Conservation (phyloP, 2,329 filamentous ascomycete genomes). For the Ascochyta fabae region DNA sequence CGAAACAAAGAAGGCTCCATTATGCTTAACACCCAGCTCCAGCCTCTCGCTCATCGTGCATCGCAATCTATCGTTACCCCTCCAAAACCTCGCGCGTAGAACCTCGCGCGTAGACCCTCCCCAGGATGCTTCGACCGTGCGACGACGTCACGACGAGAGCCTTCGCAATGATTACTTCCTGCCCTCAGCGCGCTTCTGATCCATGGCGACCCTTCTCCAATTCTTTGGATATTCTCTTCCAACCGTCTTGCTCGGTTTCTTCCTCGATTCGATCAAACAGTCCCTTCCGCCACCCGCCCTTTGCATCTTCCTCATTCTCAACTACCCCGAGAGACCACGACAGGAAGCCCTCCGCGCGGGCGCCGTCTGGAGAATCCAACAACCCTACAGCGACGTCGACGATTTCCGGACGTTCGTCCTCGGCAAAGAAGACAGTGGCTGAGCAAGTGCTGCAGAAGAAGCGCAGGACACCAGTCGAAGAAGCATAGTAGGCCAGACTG, state of each 20-base stretch:
- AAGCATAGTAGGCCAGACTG: constrained; percentile 54
- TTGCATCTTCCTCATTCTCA: constrained; percentile 39
- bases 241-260: constrained; percentile 46
- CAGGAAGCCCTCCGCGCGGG: constrained; percentile 55
- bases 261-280: constrained; percentile 41
- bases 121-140: neutral
- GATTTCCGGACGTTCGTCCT: constrained; percentile 47
- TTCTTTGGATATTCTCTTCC: constrained; percentile 43
- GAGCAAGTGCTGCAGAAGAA: constrained; percentile 60
- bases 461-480: constrained; percentile 54
- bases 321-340: constrained; percentile 51
- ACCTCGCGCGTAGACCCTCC: too few species aligned
- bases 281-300: constrained; percentile 52
- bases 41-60: neutral
- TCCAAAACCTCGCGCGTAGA: too few species aligned
- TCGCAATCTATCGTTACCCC: neutral
- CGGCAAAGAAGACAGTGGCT: constrained; percentile 56
- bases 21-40: neutral
- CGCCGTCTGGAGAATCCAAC: constrained; percentile 53
- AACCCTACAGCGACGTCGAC: constrained; percentile 57
- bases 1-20: neutral
- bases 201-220: constrained; percentile 33
- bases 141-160: neutral
- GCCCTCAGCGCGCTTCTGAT: neutral
- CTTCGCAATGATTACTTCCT: neutral